Base-by-base conservation (phyloP, 1,284 basidiomycete genomes). In the Meira nashicola region DNA sequence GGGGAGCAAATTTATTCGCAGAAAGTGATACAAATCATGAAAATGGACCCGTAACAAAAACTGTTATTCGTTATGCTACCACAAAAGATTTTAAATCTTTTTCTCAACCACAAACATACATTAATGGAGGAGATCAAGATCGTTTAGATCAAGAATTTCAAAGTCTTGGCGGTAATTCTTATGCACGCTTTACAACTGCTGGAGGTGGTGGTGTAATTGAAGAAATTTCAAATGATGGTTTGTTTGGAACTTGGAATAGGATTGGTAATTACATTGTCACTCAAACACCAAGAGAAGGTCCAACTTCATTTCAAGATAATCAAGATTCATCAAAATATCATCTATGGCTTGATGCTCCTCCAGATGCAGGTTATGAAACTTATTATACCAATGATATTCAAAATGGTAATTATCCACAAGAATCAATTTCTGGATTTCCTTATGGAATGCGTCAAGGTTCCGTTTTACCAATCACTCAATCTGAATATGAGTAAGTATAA, bases 401-500 rank as follows among this genome's bases (percentile, higher is more conserved):
- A 12, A 11, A 25, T 1, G 55, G 55, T 23, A 25, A 19, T 10
- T 59, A 51, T 38, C 44, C 28, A 12, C 7, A 55, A 15, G 15
- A 14, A 9, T 1, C 55, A 12, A 40, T 39, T 21, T 39, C 57
- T 40, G 41, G 33, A n/a, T 66, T 66, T 55, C 64, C 64, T 1
- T 15, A 37, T 10, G 63, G 63, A 21, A 57, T 65, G 33, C 62
- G 59, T 49, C 65, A 67, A 23, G 65, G 63, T 39, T 55, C 53
- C 28, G 60, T 65, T 57, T 59, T 58, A 39, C 60, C 63, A 15
- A 48, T 65, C 17, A 67, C 56, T 10, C 63, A 65, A 56, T n/a
- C 54, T 5, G 62, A 67, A 57, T 67, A 64, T 39, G 59, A 65
- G 28, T 33, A 33, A 33, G 28, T 33, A 8, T 3, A 33, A 33